Percentiles rank a stretch among this genome's conserved stretches.
Conservation (phyloP, 768 basidiomycete genomes). For the Psilocybe subaeruginosa region DNA sequence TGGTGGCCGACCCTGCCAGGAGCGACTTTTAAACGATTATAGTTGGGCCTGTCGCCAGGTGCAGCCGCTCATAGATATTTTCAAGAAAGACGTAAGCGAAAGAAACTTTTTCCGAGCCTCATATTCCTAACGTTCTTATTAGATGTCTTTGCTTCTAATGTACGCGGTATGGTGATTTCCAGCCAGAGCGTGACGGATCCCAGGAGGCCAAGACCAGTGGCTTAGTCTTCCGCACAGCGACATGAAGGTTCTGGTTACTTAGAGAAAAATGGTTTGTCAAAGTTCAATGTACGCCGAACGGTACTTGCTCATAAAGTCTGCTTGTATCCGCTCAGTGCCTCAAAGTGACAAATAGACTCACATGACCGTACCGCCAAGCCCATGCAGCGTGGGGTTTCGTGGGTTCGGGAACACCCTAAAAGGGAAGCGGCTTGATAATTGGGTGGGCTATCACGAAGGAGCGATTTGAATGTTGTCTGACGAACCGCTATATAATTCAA, state of each 20-base stretch:
- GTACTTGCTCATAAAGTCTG: too few species aligned
- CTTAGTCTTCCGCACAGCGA: too few species aligned
- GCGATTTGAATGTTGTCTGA: conserved; percentile 13
- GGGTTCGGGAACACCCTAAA: conserved; percentile 13
- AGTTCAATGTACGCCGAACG: too few species aligned
- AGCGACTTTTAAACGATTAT: conserved; percentile 50
- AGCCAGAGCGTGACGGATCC: conserved; percentile 24
- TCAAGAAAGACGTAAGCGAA: conserved; percentile 42
- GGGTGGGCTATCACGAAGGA: conserved; percentile 3
- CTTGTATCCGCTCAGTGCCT: too few species aligned
- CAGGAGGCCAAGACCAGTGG: conserved; percentile 12
- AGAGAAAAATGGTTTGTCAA: too few species aligned
- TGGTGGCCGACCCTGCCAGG: conserved; percentile 37
- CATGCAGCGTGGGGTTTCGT: conserved; percentile 11
- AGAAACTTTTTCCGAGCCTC: conserved; percentile 17
- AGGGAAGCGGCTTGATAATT: conserved; percentile 19
- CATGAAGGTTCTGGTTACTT: too few species aligned
- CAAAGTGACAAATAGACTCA: neutral
- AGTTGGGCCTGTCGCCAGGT: conserved; percentile 57
- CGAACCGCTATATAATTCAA: conserved; percentile 13
- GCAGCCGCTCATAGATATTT: conserved; percentile 42
- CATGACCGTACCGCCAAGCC: neutral
- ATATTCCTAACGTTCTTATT: neutral
- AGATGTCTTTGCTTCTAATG: conserved; percentile 23
- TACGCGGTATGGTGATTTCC: conserved; percentile 27